phyloP scores from a whole-genome alignment of 441 rosid species.

The Croton laevigatus region DNA sequence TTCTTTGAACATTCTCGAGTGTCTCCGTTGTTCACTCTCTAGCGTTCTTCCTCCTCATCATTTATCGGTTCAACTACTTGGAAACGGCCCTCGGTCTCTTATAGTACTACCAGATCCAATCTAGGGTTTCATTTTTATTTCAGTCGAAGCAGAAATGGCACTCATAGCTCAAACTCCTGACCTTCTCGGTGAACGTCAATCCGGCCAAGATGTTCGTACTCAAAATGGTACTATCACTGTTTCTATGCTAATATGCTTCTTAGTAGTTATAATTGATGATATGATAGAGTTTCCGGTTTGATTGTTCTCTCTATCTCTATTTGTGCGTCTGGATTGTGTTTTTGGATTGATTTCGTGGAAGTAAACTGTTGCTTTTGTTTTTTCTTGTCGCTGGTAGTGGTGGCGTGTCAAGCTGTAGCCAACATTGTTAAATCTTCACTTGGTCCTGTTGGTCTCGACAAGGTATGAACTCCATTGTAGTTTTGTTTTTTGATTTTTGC shows the following conservation, averaged over 20 bases:
- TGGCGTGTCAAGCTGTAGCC: conserved; percentile 96
- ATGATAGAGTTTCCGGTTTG: background rate
- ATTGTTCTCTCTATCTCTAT: background rate
- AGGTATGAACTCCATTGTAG: conserved; percentile 40
- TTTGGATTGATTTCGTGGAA: background rate
- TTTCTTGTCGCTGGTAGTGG: conserved; percentile 36
- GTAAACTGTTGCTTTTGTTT: conserved; percentile 9
- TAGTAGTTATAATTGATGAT: background rate
- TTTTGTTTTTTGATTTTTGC: conserved; percentile 3
- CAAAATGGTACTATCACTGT: conserved; percentile 62
- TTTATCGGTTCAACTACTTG: conserved; percentile 1
- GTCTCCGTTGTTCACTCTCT: background rate
- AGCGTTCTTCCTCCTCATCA: background rate
- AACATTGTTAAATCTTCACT: conserved; percentile 96
- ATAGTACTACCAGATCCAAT: conserved; percentile 23
- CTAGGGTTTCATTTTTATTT: conserved; percentile 22
- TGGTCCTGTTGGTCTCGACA: conserved; percentile 98
- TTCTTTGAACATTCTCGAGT: conserved; percentile 8
- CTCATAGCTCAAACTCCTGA: conserved; percentile 62
- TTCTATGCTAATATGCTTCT: background rate
- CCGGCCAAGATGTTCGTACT: conserved; percentile 95
- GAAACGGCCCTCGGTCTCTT: background rate
- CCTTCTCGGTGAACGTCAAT: conserved; percentile 90
- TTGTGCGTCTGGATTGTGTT: background rate
- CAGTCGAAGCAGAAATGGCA: conserved; percentile 39